A percentile compares a stretch with the other conserved stretches of the same genome.
phyloP scores from a whole-genome alignment of 805 yeast genomes.

The Kluyveromyces dobzhanskii region DNA sequence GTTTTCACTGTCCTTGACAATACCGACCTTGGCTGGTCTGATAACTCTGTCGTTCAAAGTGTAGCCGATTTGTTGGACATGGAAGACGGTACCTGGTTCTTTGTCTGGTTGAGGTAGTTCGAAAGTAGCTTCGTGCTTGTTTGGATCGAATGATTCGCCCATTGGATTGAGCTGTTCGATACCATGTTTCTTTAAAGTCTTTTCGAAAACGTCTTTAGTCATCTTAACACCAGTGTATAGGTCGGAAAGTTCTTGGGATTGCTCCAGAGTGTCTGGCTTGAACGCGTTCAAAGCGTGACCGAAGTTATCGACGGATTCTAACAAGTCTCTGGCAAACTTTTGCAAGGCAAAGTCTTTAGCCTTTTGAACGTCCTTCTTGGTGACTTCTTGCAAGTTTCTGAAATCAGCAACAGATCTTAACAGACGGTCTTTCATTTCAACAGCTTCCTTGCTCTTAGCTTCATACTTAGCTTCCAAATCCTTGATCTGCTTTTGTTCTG shows the following conservation, averaged over 20 bases:
- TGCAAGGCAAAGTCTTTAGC: conserved; percentile 87
- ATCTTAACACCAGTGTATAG: conserved; percentile 82
- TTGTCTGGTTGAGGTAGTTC: conserved; percentile 80
- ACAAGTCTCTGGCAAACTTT: conserved; percentile 81
- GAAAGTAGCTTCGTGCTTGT: conserved; percentile 87
- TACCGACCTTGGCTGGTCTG: conserved; percentile 94
- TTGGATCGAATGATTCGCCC: conserved; percentile 84
- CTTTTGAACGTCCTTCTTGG: conserved; percentile 78
- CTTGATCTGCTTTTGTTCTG: conserved; percentile 24
- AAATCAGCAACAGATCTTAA: conserved; percentile 84
- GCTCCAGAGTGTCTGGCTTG: conserved; percentile 48
- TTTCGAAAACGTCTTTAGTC: conserved; percentile 81
- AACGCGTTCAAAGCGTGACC: conserved; percentile 76
- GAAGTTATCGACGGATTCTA: conserved; percentile 86
- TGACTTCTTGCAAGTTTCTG: conserved; percentile 84
- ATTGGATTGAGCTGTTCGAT: conserved; percentile 71
- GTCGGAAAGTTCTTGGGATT: conserved; percentile 58
- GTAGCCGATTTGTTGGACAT: conserved; percentile 87
- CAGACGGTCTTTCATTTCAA: conserved; percentile 75
- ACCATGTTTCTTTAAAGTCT: conserved; percentile 76
- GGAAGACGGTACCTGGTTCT: conserved; percentile 88
- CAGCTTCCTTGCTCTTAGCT: conserved; percentile 62
- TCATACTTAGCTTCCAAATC: conserved; percentile 45
- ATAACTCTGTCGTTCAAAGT: conserved; percentile 78
- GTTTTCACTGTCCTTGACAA: conserved; percentile 49